Evolutionary conservation across 2,329 filamentous ascomycete genomes (phyloP).

Genomic region (Incumbomyces delicatus): DNA sequence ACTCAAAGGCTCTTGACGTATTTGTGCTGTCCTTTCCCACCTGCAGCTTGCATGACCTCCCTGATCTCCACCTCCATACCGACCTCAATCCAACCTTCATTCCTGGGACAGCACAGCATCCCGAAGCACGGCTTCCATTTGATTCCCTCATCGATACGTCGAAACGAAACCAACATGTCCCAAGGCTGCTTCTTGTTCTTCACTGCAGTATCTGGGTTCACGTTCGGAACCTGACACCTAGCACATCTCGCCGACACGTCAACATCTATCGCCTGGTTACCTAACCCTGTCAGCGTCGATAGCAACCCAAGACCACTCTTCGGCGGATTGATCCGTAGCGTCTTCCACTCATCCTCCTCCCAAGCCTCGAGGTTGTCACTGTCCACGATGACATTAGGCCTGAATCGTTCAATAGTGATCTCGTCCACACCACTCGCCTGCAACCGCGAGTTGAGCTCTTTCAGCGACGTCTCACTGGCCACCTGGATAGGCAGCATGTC

Average conservation of each 20-base stretch:
- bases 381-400: conserved; percentile 52
- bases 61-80: conserved; percentile 51
- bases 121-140: conserved; percentile 59
- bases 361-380: conserved; percentile 35
- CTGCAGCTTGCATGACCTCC: conserved; percentile 40
- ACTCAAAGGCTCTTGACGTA: conserved; percentile 37
- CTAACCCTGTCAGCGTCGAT: conserved; percentile 8
- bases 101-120: conserved; percentile 52
- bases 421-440: conserved; percentile 30
- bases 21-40: conserved; percentile 34
- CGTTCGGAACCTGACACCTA: conserved; percentile 54
- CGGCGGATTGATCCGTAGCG: conserved; percentile 37
- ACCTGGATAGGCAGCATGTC: conserved; percentile 51
- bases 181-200: conserved; percentile 52
- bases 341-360: conserved; percentile 56
- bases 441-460: conserved; percentile 49
- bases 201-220: conserved; percentile 52
- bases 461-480: conserved; percentile 45
- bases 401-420: conserved; percentile 53
- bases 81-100: conserved; percentile 45
- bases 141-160: conserved; percentile 49
- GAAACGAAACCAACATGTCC: conserved; percentile 52
- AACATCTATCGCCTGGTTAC: conserved; percentile 31
- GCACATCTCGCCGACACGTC: conserved; percentile 52
- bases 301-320: conserved; percentile 8